Base-by-base conservation (phyloP, 176 grass and related monocot genomes). In the Themeda triandra region DNA sequence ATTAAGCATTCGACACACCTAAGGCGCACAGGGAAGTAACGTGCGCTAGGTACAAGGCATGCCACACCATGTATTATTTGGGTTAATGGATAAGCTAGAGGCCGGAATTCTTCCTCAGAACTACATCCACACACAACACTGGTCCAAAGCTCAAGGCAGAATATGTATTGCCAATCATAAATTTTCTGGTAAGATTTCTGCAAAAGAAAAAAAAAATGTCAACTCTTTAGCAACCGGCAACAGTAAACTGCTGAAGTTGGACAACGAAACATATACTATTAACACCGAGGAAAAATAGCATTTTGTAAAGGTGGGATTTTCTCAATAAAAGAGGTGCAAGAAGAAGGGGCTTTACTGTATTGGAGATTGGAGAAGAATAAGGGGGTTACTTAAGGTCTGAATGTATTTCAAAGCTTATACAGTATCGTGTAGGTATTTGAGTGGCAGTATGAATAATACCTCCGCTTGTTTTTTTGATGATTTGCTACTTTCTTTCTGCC, bases 71-170 rank as follows among this genome's bases (percentile, higher is more conserved):
- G 85, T 75, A 98, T 93, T 90, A 98, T 95, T 80, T 95, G 96
- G 64, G 91, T 86, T 64, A 95, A 84, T 29, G 91, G 92, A 89
- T 95, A 98, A 79, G 96, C 92, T 73, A 98, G 82, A 80, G 91
- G 96, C 25, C 77, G 83, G 85, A 98, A 88, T 80, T 93, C 85
- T 60, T 88, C 87, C 64, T 93, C 85, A 33, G 87, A 88, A 37
- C 77, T 91, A 48, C 90, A 90, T 37, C 84, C 54, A 23, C 92
- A 95, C 69, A 98, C 90, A 83, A 98, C 80, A 69, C 85, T 85
- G 37, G 91, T 92, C 96, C 96, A 98, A 75, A 98, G 87, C 85
- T 95, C 92, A 76, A 98, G 92, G 80, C 96, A 98, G 66, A 98
- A 93, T 88, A 98, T 95, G 85, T 92, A 95, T 85, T 98, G 96